Conservation (phyloP, 2,329 filamentous ascomycete species). For the Ciborinia camelliae region DNA sequence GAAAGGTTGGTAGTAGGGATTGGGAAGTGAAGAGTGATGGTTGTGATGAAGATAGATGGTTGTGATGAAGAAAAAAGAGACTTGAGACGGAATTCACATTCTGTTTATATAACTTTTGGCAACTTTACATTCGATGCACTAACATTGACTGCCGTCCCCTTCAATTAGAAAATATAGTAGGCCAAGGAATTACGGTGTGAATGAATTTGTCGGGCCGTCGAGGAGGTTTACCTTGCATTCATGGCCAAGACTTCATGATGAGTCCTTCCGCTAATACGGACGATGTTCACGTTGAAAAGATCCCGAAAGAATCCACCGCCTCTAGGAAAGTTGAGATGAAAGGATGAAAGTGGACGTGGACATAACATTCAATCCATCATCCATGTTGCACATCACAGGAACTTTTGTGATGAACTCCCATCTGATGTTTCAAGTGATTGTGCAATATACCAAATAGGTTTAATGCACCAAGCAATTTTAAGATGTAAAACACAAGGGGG, state of each 20-base stretch:
- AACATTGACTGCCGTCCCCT: background rate
- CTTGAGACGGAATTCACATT: background rate
- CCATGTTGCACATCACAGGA: background rate
- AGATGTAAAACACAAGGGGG: background rate
- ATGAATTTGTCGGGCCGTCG: background rate
- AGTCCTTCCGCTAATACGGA: background rate
- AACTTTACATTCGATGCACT: background rate
- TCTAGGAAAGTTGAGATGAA: background rate
- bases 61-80: background rate
- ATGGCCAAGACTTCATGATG: background rate
- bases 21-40: background rate
- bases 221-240: background rate
- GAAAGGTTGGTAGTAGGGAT: background rate
- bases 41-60: background rate
- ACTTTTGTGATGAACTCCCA: background rate
- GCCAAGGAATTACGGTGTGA: slow-evolving; percentile 3
- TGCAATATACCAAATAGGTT: background rate
- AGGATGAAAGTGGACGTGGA: background rate
- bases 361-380: background rate
- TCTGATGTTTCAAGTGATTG: background rate
- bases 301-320: background rate
- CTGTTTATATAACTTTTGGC: slow-evolving; percentile 8
- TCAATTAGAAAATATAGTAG: slow-evolving; percentile 10
- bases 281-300: background rate
- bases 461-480: background rate